phyloP scores from a whole-genome alignment of 441 rosid genomes.

The Populus hybrid region DNA sequence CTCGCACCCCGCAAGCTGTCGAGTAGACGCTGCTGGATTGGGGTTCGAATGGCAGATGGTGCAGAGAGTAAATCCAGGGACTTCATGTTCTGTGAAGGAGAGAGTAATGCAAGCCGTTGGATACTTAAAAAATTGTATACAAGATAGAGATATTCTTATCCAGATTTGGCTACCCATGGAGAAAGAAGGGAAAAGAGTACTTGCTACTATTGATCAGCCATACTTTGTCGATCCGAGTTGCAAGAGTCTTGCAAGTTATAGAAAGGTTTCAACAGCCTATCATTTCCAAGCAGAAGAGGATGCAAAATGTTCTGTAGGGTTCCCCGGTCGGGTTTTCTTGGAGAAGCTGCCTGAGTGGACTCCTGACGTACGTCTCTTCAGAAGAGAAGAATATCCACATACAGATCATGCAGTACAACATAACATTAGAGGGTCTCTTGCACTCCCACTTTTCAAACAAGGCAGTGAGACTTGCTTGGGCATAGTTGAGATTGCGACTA shows the following conservation, averaged over 20 bases:
- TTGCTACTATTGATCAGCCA: slow-evolving; percentile 82
- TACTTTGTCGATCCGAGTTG: slow-evolving; percentile 26
- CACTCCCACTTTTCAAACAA: slow-evolving; percentile 30
- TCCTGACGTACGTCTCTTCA: slow-evolving; percentile 53
- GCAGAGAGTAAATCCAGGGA: slow-evolving; percentile 33
- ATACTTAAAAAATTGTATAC: slow-evolving; percentile 48
- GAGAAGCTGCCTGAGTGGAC: slow-evolving; percentile 53
- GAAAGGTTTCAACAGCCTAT: slow-evolving; percentile 37
- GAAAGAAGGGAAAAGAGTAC: slow-evolving; percentile 61
- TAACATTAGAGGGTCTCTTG: slow-evolving; percentile 32
- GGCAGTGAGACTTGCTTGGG: slow-evolving; percentile 75
- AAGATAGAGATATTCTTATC: slow-evolving; percentile 57
- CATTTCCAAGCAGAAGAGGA: slow-evolving; percentile 41
- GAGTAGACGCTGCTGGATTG: slow-evolving; percentile 42
- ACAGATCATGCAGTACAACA: slow-evolving; percentile 23
- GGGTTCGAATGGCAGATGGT: slow-evolving; percentile 66
- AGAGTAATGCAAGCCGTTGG: slow-evolving; percentile 57
- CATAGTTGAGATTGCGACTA: slow-evolving; percentile 85
- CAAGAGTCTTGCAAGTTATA: slow-evolving; percentile 39
- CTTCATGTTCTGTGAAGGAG: slow-evolving; percentile 48
- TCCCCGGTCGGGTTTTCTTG: slow-evolving; percentile 50
- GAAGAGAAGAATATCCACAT: slow-evolving; percentile 45
- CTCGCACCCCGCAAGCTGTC: slow-evolving; percentile 31
- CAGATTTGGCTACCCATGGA: slow-evolving; percentile 88
- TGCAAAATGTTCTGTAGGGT: slow-evolving; percentile 35